Evolutionary conservation across 352 stramenopile species (phyloP).

Genomic region (Bremia lactucae): DNA sequence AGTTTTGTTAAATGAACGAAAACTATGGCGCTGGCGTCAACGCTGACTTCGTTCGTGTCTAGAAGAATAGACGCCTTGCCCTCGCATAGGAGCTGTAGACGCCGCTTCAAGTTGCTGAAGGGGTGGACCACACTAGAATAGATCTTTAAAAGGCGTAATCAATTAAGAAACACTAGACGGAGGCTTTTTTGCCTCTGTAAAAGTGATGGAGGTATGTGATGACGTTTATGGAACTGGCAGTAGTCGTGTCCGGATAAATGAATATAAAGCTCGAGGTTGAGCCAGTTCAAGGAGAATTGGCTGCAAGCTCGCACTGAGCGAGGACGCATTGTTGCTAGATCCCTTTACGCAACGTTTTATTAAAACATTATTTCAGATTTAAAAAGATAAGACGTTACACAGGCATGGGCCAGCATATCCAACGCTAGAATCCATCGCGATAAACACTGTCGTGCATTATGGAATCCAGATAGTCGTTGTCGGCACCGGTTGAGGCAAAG

Average conservation of each 20-base stretch:
- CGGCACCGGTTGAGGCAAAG: conserved; percentile 44
- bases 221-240: too few species aligned
- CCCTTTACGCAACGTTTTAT: too few species aligned
- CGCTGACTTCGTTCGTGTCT: too few species aligned
- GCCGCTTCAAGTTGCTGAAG: conserved; percentile 14
- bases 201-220: conserved; percentile 37
- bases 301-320: conserved; percentile 51
- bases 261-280: conserved; percentile 79
- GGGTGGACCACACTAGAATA: conserved; percentile 8
- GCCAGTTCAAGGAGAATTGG: conserved; percentile 59
- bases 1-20: too few species aligned
- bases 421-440: conserved; percentile 33
- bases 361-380: too few species aligned
- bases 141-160: conserved; percentile 11
- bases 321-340: conserved; percentile 51
- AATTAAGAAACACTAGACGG: conserved; percentile 8
- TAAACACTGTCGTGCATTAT: conserved; percentile 48
- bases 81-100: too few species aligned
- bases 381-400: conserved; percentile 61
- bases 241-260: too few species aligned
- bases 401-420: conserved; percentile 16
- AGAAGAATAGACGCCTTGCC: too few species aligned
- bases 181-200: conserved; percentile 9
- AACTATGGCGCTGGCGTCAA: too few species aligned
- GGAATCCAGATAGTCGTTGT: conserved; percentile 45